Conservation (phyloP, 148 eudicot genomes). For the Camellia granthamiana region DNA sequence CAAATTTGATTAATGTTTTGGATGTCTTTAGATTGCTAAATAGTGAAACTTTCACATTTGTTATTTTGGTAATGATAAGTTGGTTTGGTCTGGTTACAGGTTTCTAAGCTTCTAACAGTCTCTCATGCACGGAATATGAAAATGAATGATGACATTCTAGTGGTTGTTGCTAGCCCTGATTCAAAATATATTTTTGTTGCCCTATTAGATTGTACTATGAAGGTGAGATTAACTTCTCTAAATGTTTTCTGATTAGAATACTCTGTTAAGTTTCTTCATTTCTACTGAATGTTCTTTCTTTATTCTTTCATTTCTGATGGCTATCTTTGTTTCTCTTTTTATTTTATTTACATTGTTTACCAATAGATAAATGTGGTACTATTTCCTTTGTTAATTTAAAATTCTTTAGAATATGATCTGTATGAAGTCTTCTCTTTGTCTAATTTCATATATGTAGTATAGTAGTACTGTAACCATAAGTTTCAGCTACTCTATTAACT, state of each 20-base stretch:
- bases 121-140: conserved; percentile 60
- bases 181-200: conserved; percentile 87
- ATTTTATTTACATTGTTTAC: too few relatives aligned
- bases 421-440: not conserved
- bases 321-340: too few relatives aligned
- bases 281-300: too few relatives aligned
- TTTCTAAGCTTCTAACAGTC: conserved; percentile 49
- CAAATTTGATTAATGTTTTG: not conserved
- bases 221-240: conserved; percentile 45
- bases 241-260: not conserved
- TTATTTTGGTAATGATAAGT: not conserved
- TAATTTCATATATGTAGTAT: not conserved
- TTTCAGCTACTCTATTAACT: not conserved
- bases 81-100: conserved; percentile 44
- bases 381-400: too few relatives aligned
- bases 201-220: conserved; percentile 76
- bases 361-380: too few relatives aligned
- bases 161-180: conserved; percentile 80
- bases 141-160: conserved; percentile 83
- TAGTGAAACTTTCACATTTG: not conserved
- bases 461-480: not conserved
- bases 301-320: too few relatives aligned
- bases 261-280: not conserved
- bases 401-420: not conserved
- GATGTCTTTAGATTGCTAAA: not conserved